Base-by-base conservation (phyloP, 169 alveolate genomes). In the Babesia caballi region DNA sequence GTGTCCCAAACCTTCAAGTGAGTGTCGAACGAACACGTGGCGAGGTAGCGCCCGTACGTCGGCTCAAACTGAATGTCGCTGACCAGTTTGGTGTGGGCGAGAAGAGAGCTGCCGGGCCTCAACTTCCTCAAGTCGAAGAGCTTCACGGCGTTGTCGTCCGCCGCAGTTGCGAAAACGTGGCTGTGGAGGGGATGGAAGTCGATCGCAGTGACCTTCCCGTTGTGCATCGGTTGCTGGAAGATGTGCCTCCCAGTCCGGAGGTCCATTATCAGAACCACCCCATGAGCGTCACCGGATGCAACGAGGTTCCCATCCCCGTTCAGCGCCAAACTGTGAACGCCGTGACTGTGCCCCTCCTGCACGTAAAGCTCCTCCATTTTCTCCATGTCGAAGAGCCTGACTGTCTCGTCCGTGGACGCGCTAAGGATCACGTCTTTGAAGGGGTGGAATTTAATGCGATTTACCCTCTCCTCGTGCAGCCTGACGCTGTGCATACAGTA, bases 51-150 rank as follows among this genome's bases (percentile, higher is more conserved):
- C 3, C 93, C 93, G 66, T 87, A 87, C 9, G 73, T 60, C 32
- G 93, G 91, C 52, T 88, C 93, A 70, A 88, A 88, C 76, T 81
- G 70, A 21, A 83, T 77, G 41, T 75, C 89, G n/a, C 90, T 84
- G 23, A 88, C 91, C 27, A 88, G 81, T 65, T 88, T 88, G 36
- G 74, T 78, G 58, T 88, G 93, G 21, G 89, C 88, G 28, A 88
- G 57, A n/a, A 88, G 87, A 19, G 89, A 74, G 21, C 82, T 84
- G 47, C 78, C 76, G 12, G 88, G 63, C 28, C 71, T 25, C 21
- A 88, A 63, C 61, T 88, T 88, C 73, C 93, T 52, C 50, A 88
- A 59, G 52, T 88, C 93, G 63, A 84, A 82, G 40, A 88, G 71
- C 41, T 88, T 88, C 47, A 88, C 90, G n/a, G 93, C 59, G 44